Base-by-base conservation (phyloP, 306 rosid genomes). In the Vigna unguiculata region DNA sequence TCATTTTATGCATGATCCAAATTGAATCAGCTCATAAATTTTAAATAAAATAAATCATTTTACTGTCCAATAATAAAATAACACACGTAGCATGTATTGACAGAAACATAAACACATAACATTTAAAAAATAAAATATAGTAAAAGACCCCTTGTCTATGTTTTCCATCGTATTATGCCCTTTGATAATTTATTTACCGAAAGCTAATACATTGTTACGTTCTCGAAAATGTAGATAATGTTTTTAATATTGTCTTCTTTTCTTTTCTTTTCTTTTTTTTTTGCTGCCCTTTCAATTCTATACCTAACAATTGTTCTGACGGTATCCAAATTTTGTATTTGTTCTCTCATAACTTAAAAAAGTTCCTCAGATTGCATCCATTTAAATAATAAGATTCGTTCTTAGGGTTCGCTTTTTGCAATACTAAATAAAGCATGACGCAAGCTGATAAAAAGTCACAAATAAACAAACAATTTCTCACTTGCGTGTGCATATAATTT, bases 361-460 rank as follows among this genome's bases (percentile, higher is more conserved):
- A 30, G 2, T 0, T 11, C 2, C 11, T 17, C 11, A 38, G 11
- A 64, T 64, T 38, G n/a, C 17, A 38, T 19, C 70, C 17, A 38
- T 64, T 20, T 24, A 13, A 65, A 12, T 65, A 22, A 46, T 65
- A 22, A 45, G 47, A 14, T 13, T 45, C 21, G 38, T 46, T 63
- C 15, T 38, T 15, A 7, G 6, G 53, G 7, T 24, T 67, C 3
- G 40, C 55, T 24, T 67, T 67, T 45, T 45, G 40, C 14, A 14
- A 67, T 24, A 9, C 47, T 24, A 7, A 25, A 46, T 16, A 47
- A 9, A 49, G 9, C 41, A 25, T 68, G 73, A 68, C 73, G 73
- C 9, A 4, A 46, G 1, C 41, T 1, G 58, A 68, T 45, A 41
- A 46, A 45, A 46, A 46, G 73, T 68, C 24, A 24, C 5, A 24